Percentiles rank a stretch among this genome's conserved stretches.
Conservation (phyloP, 345 rosid genomes). For the sweet orange (Citrus sinensis) region DVS_A1.0 CM039168.1:3008001-3008500, state of each 20-base stretch:
- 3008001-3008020: slow-evolving; percentile 43
- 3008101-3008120: slow-evolving; percentile 47
- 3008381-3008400: slow-evolving; percentile 41
- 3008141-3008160: slow-evolving; percentile 40
- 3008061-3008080: slow-evolving; percentile 41
- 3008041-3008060: slow-evolving; percentile 36
- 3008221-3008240: slow-evolving; percentile 24
- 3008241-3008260: slow-evolving; percentile 18
- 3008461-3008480: slow-evolving; percentile 41
- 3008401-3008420: slow-evolving; percentile 17
- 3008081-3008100: slow-evolving; percentile 58
- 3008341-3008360: slow-evolving; percentile 26
- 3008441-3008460: slow-evolving; percentile 10
- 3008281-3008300: slow-evolving; percentile 36
- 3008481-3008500: slow-evolving; percentile 22
- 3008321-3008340: slow-evolving; percentile 41
- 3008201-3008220: slow-evolving; percentile 15
- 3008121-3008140: slow-evolving; percentile 49
- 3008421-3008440: background rate
- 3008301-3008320: slow-evolving; percentile 28
- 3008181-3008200: background rate
- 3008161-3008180: slow-evolving; percentile 35
- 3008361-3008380: slow-evolving; percentile 34
- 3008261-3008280: slow-evolving; percentile 33
- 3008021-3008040: slow-evolving; percentile 46